Evolutionary conservation across 305 asterid genomes (phyloP).

Genomic region (Solanum hybrid): DNA sequence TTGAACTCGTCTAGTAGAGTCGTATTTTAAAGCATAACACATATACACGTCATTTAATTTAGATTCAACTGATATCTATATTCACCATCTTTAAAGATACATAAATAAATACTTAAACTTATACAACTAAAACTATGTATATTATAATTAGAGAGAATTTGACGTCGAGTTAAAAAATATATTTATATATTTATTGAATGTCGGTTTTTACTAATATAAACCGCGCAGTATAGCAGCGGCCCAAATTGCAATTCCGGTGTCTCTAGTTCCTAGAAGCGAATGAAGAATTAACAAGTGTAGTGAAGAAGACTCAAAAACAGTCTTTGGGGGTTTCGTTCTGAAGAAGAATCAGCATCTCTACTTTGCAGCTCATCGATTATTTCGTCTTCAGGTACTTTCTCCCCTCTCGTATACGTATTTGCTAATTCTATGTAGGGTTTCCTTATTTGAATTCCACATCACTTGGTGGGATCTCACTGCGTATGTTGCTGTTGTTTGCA

Average conservation of each 20-base stretch:
- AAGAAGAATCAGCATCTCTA: neutral
- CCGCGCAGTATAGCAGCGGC: neutral
- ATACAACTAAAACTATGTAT: too few species aligned
- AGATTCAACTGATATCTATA: fast-evolving
- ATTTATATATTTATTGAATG: neutral
- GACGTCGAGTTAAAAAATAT: too few species aligned
- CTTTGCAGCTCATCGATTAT: neutral
- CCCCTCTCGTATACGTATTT: neutral
- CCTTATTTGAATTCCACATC: neutral
- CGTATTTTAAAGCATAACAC: too few species aligned
- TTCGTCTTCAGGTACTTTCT: neutral
- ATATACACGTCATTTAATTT: neutral
- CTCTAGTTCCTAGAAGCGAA: neutral
- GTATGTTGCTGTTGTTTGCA: neutral
- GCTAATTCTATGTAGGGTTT: neutral
- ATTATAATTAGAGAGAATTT: neutral
- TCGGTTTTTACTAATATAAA: neutral
- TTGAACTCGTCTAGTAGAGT: neutral
- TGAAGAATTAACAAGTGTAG: neutral
- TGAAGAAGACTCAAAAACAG: neutral
- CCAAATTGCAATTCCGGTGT: neutral
- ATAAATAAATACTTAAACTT: too few species aligned
- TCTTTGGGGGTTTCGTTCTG: neutral
- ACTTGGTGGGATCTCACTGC: neutral
- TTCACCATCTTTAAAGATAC: fast-evolving